These are phyloP conservation scores for Endocalyx cinctus DNA, from an alignment of 2,329 filamentous ascomycete genomes.

Conservation along the genomic window DNA sequence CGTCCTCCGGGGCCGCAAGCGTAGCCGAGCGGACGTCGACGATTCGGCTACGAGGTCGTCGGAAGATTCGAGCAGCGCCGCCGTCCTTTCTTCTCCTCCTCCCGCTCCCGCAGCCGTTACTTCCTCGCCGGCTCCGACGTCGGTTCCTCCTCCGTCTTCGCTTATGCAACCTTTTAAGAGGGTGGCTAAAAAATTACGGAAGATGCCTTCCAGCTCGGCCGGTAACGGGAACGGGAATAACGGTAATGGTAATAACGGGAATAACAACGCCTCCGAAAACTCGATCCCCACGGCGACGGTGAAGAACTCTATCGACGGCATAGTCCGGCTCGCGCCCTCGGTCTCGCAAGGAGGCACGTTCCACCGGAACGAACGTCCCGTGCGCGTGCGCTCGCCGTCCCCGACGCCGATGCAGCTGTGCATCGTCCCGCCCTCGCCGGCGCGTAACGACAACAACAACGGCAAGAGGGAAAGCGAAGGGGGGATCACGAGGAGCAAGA, in stretches of 20 bases:
- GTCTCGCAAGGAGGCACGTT: slow-evolving; percentile 8
- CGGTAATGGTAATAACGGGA: background rate
- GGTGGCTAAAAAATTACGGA: slow-evolving; percentile 50
- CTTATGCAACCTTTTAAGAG: slow-evolving; percentile 27
- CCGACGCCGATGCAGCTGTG: slow-evolving; percentile 4
- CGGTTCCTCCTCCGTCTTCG: too few relatives aligned
- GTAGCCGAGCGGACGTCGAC: slow-evolving; percentile 34
- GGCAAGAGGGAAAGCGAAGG: too few relatives aligned
- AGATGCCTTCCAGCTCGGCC: slow-evolving; percentile 35
- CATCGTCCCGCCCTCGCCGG: background rate
- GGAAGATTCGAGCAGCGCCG: slow-evolving; percentile 9
- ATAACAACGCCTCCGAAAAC: background rate
- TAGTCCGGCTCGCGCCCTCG: slow-evolving; percentile 7
- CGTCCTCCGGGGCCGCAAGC: slow-evolving; percentile 48
- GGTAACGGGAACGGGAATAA: slow-evolving; percentile 4
- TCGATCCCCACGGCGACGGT: background rate
- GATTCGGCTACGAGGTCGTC: slow-evolving; percentile 23
- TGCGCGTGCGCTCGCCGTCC: slow-evolving; percentile 15
- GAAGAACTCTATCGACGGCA: background rate
- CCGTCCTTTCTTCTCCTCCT: too few relatives aligned
- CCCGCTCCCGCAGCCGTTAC: slow-evolving; percentile 4
- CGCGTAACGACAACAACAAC: too few relatives aligned
- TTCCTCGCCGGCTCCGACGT: slow-evolving; percentile 2
- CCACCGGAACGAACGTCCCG: slow-evolving; percentile 8
- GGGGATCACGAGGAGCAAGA: too few relatives aligned